Evolutionary conservation across 1,284 basidiomycete species (phyloP).

Genomic region (Tausonia pullulans): DNA sequence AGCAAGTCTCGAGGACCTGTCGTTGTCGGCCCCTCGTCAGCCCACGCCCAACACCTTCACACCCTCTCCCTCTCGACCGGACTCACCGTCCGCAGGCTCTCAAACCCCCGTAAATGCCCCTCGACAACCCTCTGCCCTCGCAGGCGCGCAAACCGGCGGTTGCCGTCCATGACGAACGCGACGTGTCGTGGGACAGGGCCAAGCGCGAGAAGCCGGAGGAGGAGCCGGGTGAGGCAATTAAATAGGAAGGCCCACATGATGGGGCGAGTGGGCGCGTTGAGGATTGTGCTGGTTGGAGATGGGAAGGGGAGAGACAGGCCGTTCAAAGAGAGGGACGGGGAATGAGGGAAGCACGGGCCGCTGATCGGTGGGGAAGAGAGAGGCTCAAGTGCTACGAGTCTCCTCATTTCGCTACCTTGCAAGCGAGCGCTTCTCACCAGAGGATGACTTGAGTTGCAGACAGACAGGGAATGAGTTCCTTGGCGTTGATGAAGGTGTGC

Average conservation of each 20-base stretch:
- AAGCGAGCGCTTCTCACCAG: too few relatives aligned
- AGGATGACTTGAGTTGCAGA: too few relatives aligned
- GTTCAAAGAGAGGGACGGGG: not conserved
- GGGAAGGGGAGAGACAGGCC: not conserved
- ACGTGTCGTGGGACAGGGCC: constrained; percentile 87
- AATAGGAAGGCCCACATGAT: not conserved
- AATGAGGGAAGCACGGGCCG: too few relatives aligned
- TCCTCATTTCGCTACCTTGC: too few relatives aligned
- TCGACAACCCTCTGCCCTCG: constrained; percentile 52
- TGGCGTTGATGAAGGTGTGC: too few relatives aligned
- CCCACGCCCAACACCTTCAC: not conserved
- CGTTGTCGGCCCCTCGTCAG: not conserved
- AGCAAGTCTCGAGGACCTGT: constrained; percentile 71
- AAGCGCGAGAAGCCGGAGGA: constrained; percentile 54
- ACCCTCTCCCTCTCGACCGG: not conserved
- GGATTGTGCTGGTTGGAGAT: not conserved
- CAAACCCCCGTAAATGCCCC: constrained; percentile 80
- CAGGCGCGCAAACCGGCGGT: constrained; percentile 76
- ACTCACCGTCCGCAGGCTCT: constrained; percentile 65
- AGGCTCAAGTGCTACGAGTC: too few relatives aligned
- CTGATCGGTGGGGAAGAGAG: too few relatives aligned
- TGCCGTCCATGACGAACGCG: constrained; percentile 97
- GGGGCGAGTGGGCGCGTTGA: not conserved
- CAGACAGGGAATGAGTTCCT: too few relatives aligned
- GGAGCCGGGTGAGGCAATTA: constrained; percentile 28